Base-by-base conservation (phyloP, 2,329 filamentous ascomycete species). In the Pseudogymnoascus sp. region DNA sequence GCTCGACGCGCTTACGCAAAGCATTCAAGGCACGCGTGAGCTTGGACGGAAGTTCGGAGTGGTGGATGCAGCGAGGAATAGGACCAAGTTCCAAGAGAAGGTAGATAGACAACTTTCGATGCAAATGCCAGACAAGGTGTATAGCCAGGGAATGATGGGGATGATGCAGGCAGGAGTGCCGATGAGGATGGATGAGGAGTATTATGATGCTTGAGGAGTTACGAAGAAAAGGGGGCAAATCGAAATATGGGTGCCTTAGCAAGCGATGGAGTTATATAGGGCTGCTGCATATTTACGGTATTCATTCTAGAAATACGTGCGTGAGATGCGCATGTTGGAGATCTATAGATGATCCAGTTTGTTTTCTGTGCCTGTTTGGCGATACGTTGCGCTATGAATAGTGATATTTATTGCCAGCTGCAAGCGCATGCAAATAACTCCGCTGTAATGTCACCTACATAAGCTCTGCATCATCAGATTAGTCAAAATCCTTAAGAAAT, bases 1-100 rank as follows among this genome's bases (percentile, higher is more conserved):
- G 1, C 82, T 97, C 7, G 88, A 90, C 49, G 82, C 84, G 21
- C 81, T 97, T 31, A 87, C 93, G 66, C 83, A 89, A 65, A 89
- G 86, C 65, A 81, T 93, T 18, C 84, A 84, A 62, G 83, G 86
- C 35, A 86, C 89, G 23, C 84, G 88, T 61, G 87, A 91, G 58
- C 78, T 93, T 1, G 90, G 91, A 45, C 87, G 85, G 70, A 96
- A 93, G 75, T 90, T 88, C 67, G 74, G 77, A 33, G 75, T 87
- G 11, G 76, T 90, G 11, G 86, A 88, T 65, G 61, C 67, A 1
- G 60, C 52, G 23, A 62, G 69, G 72, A 55, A 12, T 18, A 55
- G 45, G 45, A 55, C 45, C 28, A 55, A 55, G 45, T 55, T 55
- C 45, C 45, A 55, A 14, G 45, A 55, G 45, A 55, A 55, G 45